Percentiles rank a stretch among this genome's conserved stretches.
phyloP scores from a whole-genome alignment of 305 asterid species.

The Rubia peregrina region DNA sequence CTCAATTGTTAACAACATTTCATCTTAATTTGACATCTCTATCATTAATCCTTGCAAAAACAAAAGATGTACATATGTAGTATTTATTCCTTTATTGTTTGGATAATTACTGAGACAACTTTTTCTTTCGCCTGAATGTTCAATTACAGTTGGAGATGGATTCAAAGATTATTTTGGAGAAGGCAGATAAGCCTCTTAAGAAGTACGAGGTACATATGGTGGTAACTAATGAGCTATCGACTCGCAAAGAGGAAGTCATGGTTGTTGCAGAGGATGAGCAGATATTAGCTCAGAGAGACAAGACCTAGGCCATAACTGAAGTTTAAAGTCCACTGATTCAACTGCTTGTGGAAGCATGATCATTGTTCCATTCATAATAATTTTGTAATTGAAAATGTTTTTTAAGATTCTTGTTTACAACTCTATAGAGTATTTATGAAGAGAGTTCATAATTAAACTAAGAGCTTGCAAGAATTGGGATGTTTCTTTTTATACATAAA shows the following conservation, averaged over 20 bases:
- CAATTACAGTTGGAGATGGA: conserved; percentile 76
- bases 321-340: conserved; percentile 72
- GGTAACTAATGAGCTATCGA: conserved; percentile 81
- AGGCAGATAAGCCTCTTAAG: conserved; percentile 66
- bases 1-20: background rate
- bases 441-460: too few relatives aligned
- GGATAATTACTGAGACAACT: background rate
- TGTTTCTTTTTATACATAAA: background rate
- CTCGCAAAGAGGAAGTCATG: conserved; percentile 86
- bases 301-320: conserved; percentile 41
- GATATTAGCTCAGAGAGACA: conserved; percentile 51
- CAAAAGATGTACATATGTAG: too few relatives aligned
- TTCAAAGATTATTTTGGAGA: conserved; percentile 63
- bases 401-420: conserved; percentile 8
- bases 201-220: conserved; percentile 84
- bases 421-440: too few relatives aligned
- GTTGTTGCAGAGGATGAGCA: conserved; percentile 56
- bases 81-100: background rate
- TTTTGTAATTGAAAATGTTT: too few relatives aligned
- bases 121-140: background rate
- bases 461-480: too few relatives aligned
- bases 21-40: background rate
- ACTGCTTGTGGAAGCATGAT: conserved; percentile 39
- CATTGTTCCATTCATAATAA: background rate
- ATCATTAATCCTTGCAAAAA: too few relatives aligned